Evolutionary conservation across 208 protist species (phyloP), one percentile per base, ranked within the genome.

Genomic region (Crithidia mellificae): DNA sequence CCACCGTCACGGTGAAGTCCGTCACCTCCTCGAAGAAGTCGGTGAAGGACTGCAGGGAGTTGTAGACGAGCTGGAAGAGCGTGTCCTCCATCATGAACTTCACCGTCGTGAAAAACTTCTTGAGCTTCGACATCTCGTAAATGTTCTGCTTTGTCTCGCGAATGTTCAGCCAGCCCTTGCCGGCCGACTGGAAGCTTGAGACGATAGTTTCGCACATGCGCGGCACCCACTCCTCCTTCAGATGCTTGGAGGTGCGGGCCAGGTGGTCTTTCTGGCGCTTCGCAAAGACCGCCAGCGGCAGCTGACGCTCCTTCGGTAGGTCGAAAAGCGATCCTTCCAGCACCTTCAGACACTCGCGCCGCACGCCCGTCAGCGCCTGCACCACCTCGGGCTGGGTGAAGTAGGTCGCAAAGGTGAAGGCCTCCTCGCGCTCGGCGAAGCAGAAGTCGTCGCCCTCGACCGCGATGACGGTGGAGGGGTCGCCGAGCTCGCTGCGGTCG

Each of bases 151-250:
- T 95, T 27, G 75, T 85, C 72, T 99, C 98, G 36, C 89, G 72
- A 51, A 99, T 80, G 79, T 99, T 99, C 47, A 99, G 87, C 97
- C 98, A 99, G n/a, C 98, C 98, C 74, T 99, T 99, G 27, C 96
- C 97, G 6, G 98, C 87, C n/a, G 91, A 90, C 59, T 84, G 72
- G 51, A 99, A 94, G 74, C 88, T 91, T 22, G 77, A 64, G 29
- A 75, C 72, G 72, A 99, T 95, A 39, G 87, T 83, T 22, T 85
- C 84, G 65, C 96, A 95, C 27, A 98, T 88, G 54, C 84, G 89
- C 58, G 91, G 72, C 43, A 94, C 71, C 96, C 97, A 98, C 29
- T 83, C 79, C 29, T 89, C 84, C 73, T 96, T 97, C 29, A 99
- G 84, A 68, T 96, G 95, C 44, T 72, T 62, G 17, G 81, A 74